Evolutionary conservation across 805 yeast species (phyloP).

Genomic region (Metahyphopichia silvanorum): DNA sequence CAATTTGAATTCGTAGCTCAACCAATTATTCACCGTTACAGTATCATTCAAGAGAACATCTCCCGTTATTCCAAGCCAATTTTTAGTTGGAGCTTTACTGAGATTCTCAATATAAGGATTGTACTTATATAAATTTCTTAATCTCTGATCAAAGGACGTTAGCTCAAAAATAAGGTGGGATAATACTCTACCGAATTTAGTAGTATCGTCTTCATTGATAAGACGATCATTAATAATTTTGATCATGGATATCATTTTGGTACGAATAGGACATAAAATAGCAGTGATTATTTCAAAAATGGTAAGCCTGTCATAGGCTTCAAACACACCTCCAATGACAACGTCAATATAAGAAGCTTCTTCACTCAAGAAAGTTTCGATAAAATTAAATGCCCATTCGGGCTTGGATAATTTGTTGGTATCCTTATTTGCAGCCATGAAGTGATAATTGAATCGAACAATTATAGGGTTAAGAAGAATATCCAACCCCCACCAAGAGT

Average conservation of each 20-base stretch:
- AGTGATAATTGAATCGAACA: constrained; percentile 58
- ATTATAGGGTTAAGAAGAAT: constrained; percentile 44
- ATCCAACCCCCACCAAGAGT: constrained; percentile 50
- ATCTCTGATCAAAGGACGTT: constrained; percentile 52
- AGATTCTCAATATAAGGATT: constrained; percentile 33
- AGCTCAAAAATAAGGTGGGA: constrained; percentile 59
- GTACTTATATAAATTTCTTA: constrained; percentile 44
- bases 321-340: constrained; percentile 34
- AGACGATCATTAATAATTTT: constrained; percentile 20
- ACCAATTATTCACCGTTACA: constrained; percentile 42
- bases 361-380: constrained; percentile 39
- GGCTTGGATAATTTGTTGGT: constrained; percentile 68
- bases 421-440: constrained; percentile 46
- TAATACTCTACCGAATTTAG: constrained; percentile 44
- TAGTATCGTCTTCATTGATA: constrained; percentile 14
- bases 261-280: constrained; percentile 43
- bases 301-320: constrained; percentile 21
- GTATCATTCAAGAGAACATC: constrained; percentile 33
- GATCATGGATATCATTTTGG: constrained; percentile 34
- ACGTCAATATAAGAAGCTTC: constrained; percentile 39
- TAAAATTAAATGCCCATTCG: constrained; percentile 62
- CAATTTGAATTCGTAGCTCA: constrained; percentile 48
- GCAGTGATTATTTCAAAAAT: constrained; percentile 43
- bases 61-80: constrained; percentile 49
- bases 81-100: constrained; percentile 18